These are phyloP conservation scores for Stagonosporopsis vannaccii DNA, from an alignment of 2,329 filamentous ascomycete genomes.

Conservation along the genomic window DNA sequence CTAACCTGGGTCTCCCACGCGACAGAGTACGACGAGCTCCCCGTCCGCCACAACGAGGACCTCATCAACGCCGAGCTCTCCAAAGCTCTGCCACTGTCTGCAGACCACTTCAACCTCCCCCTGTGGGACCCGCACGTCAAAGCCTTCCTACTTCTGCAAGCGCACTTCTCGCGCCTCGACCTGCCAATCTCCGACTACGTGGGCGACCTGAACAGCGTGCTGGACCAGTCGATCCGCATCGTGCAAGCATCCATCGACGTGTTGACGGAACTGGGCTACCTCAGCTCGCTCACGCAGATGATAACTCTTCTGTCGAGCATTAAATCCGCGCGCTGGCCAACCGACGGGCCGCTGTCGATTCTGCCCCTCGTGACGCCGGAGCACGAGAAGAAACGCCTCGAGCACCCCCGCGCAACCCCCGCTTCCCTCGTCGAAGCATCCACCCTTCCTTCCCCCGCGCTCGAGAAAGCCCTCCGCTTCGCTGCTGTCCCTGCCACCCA, in stretches of 20 bases:
- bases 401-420: slow-evolving; percentile 42
- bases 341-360: slow-evolving; percentile 79
- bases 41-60: slow-evolving; percentile 97
- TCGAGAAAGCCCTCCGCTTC: slow-evolving; percentile 53
- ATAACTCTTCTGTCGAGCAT: slow-evolving; percentile 87
- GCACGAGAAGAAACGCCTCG: too few species aligned
- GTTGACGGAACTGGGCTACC: slow-evolving; percentile 84
- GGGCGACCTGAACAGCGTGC: slow-evolving; percentile 84
- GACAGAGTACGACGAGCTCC: slow-evolving; percentile 95
- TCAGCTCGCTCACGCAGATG: slow-evolving; percentile 80
- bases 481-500: slow-evolving; percentile 59
- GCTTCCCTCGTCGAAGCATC: slow-evolving; percentile 49
- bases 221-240: slow-evolving; percentile 97
- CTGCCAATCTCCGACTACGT: slow-evolving; percentile 97
- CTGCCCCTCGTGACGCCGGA: slow-evolving; percentile 79
- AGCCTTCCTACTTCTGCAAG: slow-evolving; percentile 89
- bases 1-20: slow-evolving; percentile 93
- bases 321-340: slow-evolving; percentile 91
- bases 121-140: slow-evolving; percentile 99
- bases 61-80: slow-evolving; percentile 93
- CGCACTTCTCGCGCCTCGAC: slow-evolving; percentile 91
- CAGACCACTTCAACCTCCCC: slow-evolving; percentile 72
- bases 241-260: slow-evolving; percentile 95
- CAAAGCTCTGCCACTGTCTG: slow-evolving; percentile 76
- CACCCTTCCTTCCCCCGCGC: slow-evolving; percentile 16